Evolutionary conservation across 306 rosid species (phyloP).

Genomic region (Crotalaria pallida): DNA sequence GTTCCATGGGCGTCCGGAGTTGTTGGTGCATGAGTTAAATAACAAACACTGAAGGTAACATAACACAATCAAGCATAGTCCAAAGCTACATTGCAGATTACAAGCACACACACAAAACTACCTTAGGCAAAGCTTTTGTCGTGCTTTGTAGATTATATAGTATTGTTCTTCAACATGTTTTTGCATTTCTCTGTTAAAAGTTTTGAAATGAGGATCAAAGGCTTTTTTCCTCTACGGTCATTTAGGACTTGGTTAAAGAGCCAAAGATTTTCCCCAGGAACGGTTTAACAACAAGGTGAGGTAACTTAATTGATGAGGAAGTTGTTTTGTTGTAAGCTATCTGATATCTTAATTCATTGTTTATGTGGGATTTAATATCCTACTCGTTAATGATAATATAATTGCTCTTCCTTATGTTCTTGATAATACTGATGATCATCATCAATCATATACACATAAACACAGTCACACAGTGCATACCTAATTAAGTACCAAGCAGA

Average conservation of each 20-base stretch:
- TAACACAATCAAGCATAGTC: constrained; percentile 7
- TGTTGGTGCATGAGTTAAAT: constrained; percentile 20
- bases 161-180: constrained; percentile 14
- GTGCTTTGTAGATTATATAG: constrained; percentile 22
- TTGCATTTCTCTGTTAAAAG: background rate
- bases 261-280: constrained; percentile 7
- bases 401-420: background rate
- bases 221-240: background rate
- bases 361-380: constrained; percentile 9
- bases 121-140: constrained; percentile 15
- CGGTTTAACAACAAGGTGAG: constrained; percentile 10
- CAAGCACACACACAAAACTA: constrained; percentile 17
- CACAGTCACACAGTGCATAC: background rate
- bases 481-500: background rate
- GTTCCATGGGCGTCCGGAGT: constrained; percentile 93
- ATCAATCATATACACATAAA: no score
- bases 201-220: constrained; percentile 23
- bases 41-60: constrained; percentile 1
- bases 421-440: no score
- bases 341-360: constrained; percentile 23
- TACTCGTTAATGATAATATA: background rate
- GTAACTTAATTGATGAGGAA: constrained; percentile 20
- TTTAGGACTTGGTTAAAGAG: background rate
- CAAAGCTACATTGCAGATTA: constrained; percentile 10
- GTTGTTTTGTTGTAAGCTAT: constrained; percentile 18